Evolutionary conservation across 148 eudicot species (phyloP).

Genomic region (Rhododendron henanense): DNA sequence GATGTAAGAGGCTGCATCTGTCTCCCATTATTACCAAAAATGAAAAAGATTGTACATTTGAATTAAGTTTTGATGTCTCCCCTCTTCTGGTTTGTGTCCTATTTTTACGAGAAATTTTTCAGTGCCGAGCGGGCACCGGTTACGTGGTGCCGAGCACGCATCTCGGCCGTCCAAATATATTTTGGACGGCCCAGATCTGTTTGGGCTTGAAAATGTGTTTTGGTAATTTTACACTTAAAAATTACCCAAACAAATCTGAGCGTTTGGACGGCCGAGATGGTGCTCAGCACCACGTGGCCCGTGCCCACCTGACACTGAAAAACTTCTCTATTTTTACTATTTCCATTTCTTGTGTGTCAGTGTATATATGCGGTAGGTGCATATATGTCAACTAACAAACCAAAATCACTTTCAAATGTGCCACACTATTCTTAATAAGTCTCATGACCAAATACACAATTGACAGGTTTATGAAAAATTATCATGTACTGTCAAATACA

Average conservation of each 20-base stretch:
- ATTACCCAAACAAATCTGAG: no score
- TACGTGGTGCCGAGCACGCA: no score
- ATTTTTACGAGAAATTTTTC: no score
- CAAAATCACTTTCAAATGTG: background rate
- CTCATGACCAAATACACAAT: background rate
- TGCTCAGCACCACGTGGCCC: no score
- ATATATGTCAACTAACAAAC: background rate
- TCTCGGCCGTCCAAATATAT: no score
- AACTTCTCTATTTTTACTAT: background rate
- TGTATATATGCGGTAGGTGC: background rate
- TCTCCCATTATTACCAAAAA: background rate
- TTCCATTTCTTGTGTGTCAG: background rate
- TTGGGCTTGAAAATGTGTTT: no score
- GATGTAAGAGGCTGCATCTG: background rate
- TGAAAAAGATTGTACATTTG: background rate
- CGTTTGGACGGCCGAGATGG: no score
- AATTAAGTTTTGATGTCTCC: background rate
- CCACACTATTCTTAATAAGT: no score
- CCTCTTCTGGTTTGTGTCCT: background rate
- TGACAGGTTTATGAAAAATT: background rate
- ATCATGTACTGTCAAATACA: background rate
- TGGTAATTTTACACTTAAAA: no score
- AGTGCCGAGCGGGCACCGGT: no score
- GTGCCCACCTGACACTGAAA: no score
- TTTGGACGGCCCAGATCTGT: no score